Evolutionary conservation across 1,139 yeast species (phyloP).

Genomic region (Lodderomyces elongisporus): DNA sequence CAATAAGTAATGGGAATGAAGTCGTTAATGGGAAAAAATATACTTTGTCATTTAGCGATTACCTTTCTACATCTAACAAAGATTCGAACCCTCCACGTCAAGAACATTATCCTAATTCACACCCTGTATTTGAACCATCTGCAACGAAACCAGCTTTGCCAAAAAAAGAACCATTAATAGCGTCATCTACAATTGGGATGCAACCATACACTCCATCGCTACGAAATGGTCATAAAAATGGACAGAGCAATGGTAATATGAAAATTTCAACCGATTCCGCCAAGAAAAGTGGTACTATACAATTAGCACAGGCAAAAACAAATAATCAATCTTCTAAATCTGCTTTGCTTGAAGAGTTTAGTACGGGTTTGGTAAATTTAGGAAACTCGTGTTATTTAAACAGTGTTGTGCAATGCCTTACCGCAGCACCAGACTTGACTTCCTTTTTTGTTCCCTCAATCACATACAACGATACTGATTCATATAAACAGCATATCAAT

Average conservation of each 20-base stretch:
- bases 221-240: no score
- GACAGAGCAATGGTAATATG: no score
- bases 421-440: constrained; percentile 39
- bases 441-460: constrained; percentile 36
- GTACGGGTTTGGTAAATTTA: constrained; percentile 67
- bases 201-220: constrained; percentile 2
- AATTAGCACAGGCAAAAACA: not conserved
- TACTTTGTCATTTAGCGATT: constrained; percentile 36
- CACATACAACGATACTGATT: constrained; percentile 23
- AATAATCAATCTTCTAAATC: no score
- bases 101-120: no score
- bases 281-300: not conserved
- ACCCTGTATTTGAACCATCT: no score
- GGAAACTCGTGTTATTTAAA: constrained; percentile 96
- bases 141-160: not conserved
- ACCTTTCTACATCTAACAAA: constrained; percentile 30
- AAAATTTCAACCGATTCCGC: no score
- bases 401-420: constrained; percentile 81
- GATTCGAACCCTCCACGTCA: constrained; percentile 1
- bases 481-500: constrained; percentile 71
- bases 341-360: constrained; percentile 27
- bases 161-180: not conserved
- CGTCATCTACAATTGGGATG: not conserved
- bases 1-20: no score
- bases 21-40: constrained; percentile 14